A percentile compares a stretch with the other conserved stretches of the same genome.
phyloP scores from a whole-genome alignment of 2,329 filamentous ascomycete genomes.

The Chaetomiaceae sp. region DNA sequence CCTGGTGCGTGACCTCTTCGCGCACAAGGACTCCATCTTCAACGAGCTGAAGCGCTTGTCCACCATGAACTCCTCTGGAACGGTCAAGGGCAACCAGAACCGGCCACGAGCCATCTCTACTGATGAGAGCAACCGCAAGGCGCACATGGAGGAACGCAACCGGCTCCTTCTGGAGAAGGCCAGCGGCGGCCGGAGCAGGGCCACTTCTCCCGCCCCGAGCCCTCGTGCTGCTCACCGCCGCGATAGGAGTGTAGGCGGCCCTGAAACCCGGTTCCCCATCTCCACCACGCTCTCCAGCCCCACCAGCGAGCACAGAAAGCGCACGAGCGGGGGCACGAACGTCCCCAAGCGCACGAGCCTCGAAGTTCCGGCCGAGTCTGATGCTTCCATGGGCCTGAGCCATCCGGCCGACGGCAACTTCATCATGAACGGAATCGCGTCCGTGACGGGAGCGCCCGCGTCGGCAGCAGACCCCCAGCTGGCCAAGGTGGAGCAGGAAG shows the following conservation, averaged over 20 bases:
- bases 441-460: background rate
- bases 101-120: conserved; percentile 86
- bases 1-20: conserved; percentile 84
- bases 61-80: conserved; percentile 60
- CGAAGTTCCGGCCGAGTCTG: conserved; percentile 63
- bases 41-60: conserved; percentile 90
- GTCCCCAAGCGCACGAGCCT: conserved; percentile 63
- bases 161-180: conserved; percentile 69
- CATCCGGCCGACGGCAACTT: conserved; percentile 34
- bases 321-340: conserved; percentile 47
- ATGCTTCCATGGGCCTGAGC: conserved; percentile 35
- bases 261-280: conserved; percentile 81
- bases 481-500: conserved; percentile 21
- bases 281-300: conserved; percentile 59
- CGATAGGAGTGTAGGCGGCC: conserved; percentile 70
- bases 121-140: conserved; percentile 90
- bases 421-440: conserved; percentile 37
- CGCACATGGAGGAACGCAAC: conserved; percentile 89
- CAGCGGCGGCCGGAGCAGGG: conserved; percentile 62
- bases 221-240: conserved; percentile 61
- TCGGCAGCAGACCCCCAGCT: conserved; percentile 20
- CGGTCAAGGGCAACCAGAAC: conserved; percentile 43
- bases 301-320: conserved; percentile 47
- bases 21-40: conserved; percentile 93
- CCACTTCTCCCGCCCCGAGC: conserved; percentile 65